Evolutionary conservation across 345 rosid genomes (phyloP).

Genomic region (Aquilaria yunnanensis): DNA sequence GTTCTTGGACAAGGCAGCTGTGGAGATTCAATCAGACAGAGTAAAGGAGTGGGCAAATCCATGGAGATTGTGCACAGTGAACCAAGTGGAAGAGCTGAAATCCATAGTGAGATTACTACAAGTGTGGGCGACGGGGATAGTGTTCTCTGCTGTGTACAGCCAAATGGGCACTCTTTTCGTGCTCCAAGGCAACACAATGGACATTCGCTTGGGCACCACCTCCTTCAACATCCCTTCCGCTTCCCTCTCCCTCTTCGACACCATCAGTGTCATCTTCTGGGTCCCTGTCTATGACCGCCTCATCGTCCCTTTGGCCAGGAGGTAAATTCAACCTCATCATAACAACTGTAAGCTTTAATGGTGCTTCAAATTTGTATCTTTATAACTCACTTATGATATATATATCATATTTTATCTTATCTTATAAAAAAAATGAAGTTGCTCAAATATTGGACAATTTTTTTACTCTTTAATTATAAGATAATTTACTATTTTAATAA

Average conservation of each 20-base stretch:
- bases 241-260: constrained; percentile 28
- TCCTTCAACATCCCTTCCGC: constrained; percentile 38
- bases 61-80: constrained; percentile 37
- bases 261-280: constrained; percentile 27
- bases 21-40: constrained; percentile 13
- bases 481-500: no score
- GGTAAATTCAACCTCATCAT: not conserved
- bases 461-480: no score
- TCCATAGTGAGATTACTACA: constrained; percentile 31
- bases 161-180: constrained; percentile 37
- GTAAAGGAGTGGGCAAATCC: constrained; percentile 9
- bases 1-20: constrained; percentile 43
- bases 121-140: constrained; percentile 33
- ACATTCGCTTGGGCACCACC: constrained; percentile 17
- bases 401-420: no score
- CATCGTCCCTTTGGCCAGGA: constrained; percentile 21
- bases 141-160: constrained; percentile 24
- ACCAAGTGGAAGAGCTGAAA: constrained; percentile 47
- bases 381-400: no score
- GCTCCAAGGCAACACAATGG: constrained; percentile 39
- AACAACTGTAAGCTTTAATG: no score
- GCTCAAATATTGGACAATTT: no score
- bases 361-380: no score
- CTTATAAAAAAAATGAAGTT: no score
- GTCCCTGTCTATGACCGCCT: constrained; percentile 31